These are phyloP conservation scores for Isatis lusitanica DNA, from an alignment of 441 rosid genomes.

Conservation along the genomic window DNA sequence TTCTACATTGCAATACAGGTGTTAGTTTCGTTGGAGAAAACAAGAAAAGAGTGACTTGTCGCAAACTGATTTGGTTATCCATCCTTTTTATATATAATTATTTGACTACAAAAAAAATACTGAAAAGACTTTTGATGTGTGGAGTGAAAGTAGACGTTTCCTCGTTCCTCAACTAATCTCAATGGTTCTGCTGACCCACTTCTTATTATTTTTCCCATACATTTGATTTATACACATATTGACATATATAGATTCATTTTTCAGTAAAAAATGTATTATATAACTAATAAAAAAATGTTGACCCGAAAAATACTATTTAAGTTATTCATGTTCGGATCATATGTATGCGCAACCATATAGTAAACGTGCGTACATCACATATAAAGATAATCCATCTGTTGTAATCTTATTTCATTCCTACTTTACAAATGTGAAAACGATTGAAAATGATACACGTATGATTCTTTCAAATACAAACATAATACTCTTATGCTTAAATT, in stretches of 20 bases:
- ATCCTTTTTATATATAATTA: background rate
- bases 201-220: background rate
- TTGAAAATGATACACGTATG: constrained; percentile 1
- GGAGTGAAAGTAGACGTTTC: constrained; percentile 36
- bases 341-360: constrained; percentile 24
- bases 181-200: constrained; percentile 36
- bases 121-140: constrained; percentile 12
- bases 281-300: constrained; percentile 1
- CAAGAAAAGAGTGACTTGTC: constrained; percentile 13
- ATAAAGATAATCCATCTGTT: background rate
- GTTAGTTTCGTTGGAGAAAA: background rate
- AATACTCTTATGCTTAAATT: background rate
- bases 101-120: background rate
- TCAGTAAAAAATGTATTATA: background rate
- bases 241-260: constrained; percentile 15
- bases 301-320: constrained; percentile 3
- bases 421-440: constrained; percentile 8
- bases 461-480: background rate
- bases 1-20: background rate
- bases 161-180: constrained; percentile 33
- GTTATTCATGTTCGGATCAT: constrained; percentile 11
- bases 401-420: background rate
- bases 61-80: background rate
- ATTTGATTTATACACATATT: background rate
- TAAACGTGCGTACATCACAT: constrained; percentile 32